Conservation (phyloP, 352 stramenopile genomes). For the Phytophthora ohioensis region DNA sequence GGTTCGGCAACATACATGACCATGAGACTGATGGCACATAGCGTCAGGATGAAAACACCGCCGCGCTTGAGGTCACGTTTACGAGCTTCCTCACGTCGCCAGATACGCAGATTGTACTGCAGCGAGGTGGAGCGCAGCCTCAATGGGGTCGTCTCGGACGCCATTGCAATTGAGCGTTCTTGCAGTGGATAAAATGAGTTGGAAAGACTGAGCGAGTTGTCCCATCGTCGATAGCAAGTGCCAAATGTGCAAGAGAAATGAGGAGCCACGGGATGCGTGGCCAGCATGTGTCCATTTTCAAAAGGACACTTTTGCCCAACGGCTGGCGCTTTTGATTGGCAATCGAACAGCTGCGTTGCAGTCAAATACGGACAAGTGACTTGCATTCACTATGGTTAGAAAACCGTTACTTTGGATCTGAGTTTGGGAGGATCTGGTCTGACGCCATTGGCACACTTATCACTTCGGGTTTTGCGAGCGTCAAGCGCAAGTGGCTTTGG, state of each 20-base stretch:
- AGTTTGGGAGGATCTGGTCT: conserved; percentile 13
- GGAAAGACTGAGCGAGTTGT: conserved; percentile 28
- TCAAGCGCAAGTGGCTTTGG: conserved; percentile 1
- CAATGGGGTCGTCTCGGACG: conserved; percentile 38
- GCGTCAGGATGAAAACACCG: conserved; percentile 34
- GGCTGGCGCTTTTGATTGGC: conserved; percentile 30
- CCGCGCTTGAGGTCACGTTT: conserved; percentile 37
- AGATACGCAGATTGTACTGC: conserved; percentile 39
- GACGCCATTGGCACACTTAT: conserved; percentile 21
- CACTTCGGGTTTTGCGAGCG: conserved; percentile 22
- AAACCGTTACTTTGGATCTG: conserved; percentile 26
- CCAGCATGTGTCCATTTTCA: conserved; percentile 23
- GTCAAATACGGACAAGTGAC: conserved; percentile 7
- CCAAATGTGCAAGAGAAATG: conserved; percentile 20
- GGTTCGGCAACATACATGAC: conserved; percentile 28
- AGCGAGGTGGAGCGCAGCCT: conserved; percentile 32
- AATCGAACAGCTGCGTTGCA: conserved; percentile 24
- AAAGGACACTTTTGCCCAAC: conserved; percentile 20
- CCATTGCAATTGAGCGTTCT: conserved; percentile 10
- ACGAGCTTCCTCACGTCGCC: conserved; percentile 34
- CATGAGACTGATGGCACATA: conserved; percentile 34
- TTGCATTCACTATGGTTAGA: conserved; percentile 18
- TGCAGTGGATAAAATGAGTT: conserved; percentile 25
- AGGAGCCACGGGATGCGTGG: conserved; percentile 3
- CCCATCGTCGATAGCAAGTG: conserved; percentile 22